Conservation (phyloP, 108 stramenopile genomes). For the Nitzschia sp. region DNA sequence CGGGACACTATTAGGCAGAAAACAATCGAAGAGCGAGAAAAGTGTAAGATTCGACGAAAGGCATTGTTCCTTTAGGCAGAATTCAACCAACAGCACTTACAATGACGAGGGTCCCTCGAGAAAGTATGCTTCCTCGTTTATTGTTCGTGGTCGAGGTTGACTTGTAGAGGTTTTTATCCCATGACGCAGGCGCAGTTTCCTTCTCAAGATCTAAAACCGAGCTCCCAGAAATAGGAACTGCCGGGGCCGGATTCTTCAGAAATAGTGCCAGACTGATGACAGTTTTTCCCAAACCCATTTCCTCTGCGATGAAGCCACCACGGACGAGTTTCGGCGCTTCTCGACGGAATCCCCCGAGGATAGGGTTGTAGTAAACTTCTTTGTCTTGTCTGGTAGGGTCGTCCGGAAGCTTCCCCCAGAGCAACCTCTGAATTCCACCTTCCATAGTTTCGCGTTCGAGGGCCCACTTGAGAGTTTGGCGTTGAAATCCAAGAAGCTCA, state of each 20-base stretch:
- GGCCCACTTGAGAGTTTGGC: conserved; percentile 41
- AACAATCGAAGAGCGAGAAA: neutral
- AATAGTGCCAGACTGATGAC: conserved; percentile 45
- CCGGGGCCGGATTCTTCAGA: conserved; percentile 51
- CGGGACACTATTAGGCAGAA: neutral
- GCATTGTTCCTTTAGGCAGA: too few species aligned
- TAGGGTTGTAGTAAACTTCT: conserved; percentile 36
- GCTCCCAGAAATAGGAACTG: conserved; percentile 28
- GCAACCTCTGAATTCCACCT: conserved; percentile 34
- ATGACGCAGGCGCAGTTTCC: neutral
- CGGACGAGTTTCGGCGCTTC: conserved; percentile 19
- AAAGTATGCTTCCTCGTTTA: conserved; percentile 33
- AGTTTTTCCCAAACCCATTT: conserved; percentile 49
- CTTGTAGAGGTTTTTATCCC: conserved; percentile 16
- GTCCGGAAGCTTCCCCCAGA: conserved; percentile 44
- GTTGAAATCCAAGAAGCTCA: conserved; percentile 46
- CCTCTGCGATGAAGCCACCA: conserved; percentile 50
- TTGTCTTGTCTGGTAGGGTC: neutral
- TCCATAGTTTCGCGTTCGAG: conserved; percentile 39
- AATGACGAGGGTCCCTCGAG: conserved; percentile 51
- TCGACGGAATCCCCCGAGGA: conserved; percentile 20
- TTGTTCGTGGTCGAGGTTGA: conserved; percentile 1
- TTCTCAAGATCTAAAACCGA: neutral
- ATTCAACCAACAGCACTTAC: neutral
- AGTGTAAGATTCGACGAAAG: too few species aligned